These are phyloP conservation scores for Colletotrichum lupini DNA, from an alignment of 2,329 filamentous ascomycete species.

Conservation along the genomic window DNA sequence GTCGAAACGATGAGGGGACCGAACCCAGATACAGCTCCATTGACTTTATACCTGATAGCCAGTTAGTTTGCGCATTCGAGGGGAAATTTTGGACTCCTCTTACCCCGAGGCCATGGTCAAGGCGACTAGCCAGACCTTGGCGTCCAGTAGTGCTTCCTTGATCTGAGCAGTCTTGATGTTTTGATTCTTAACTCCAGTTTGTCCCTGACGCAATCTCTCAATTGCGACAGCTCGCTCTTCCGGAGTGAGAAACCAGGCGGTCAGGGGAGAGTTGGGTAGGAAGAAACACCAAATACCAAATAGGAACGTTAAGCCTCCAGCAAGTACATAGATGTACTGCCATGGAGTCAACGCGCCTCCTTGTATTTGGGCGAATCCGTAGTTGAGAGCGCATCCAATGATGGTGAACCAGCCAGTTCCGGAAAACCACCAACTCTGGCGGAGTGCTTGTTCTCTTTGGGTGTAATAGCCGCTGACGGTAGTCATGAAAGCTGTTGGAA, in stretches of 20 bases:
- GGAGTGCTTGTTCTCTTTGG: slow-evolving; percentile 70
- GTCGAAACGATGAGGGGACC: slow-evolving; percentile 78
- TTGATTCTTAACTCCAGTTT: slow-evolving; percentile 72
- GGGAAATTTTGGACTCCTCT: background rate
- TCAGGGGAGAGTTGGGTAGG: slow-evolving; percentile 73
- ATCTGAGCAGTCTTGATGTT: slow-evolving; percentile 70
- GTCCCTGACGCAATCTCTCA: slow-evolving; percentile 69
- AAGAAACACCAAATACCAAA: slow-evolving; percentile 74
- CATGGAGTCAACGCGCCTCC: slow-evolving; percentile 66
- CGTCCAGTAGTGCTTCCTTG: slow-evolving; percentile 66
- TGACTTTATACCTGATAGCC: slow-evolving; percentile 67
- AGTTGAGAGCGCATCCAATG: slow-evolving; percentile 72
- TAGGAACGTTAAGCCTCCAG: slow-evolving; percentile 70
- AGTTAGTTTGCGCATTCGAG: background rate
- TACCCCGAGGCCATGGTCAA: slow-evolving; percentile 74
- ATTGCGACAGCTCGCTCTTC: slow-evolving; percentile 74
- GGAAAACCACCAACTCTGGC: slow-evolving; percentile 77
- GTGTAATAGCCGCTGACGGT: slow-evolving; percentile 73
- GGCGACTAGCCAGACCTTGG: slow-evolving; percentile 72
- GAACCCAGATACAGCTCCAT: slow-evolving; percentile 77
- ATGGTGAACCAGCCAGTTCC: slow-evolving; percentile 69
- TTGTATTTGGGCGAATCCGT: slow-evolving; percentile 73
- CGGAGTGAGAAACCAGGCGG: slow-evolving; percentile 74
- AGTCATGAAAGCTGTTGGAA: slow-evolving; percentile 75
- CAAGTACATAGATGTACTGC: slow-evolving; percentile 80